A percentile compares a stretch with the other conserved stretches of the same genome.
Evolutionary conservation across 495 filamentous ascomycete species (phyloP).

Genomic region (Elaphomyces granulatus): DNA sequence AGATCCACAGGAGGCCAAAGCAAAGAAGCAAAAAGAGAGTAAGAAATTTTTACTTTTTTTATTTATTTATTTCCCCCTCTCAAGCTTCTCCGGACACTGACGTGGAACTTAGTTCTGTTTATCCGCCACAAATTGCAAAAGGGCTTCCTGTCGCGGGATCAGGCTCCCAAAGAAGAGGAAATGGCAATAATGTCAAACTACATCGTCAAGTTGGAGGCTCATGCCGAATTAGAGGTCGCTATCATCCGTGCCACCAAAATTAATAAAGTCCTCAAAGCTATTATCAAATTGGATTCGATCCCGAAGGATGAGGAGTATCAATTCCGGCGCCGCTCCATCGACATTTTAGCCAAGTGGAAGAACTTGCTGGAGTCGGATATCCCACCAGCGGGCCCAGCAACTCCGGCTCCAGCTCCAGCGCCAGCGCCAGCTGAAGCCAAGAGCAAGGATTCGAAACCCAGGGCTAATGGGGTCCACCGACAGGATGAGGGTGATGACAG

Average conservation of each 20-base stretch:
- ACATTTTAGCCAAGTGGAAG: slow-evolving; percentile 69
- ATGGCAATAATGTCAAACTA: slow-evolving; percentile 73
- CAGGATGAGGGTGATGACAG: slow-evolving; percentile 29
- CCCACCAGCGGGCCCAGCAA: slow-evolving; percentile 57
- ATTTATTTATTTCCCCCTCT: no score
- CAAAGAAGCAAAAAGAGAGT: slow-evolving; percentile 56
- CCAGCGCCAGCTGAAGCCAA: slow-evolving; percentile 22
- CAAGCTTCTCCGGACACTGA: no score
- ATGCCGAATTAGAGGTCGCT: slow-evolving; percentile 64
- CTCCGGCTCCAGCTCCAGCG: slow-evolving; percentile 48
- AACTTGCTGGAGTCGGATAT: slow-evolving; percentile 50
- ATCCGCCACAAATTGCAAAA: slow-evolving; percentile 83
- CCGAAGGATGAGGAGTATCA: slow-evolving; percentile 73
- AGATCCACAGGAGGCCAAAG: slow-evolving; percentile 45
- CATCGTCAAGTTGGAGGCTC: slow-evolving; percentile 63
- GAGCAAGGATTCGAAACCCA: slow-evolving; percentile 30
- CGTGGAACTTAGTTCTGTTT: slow-evolving; percentile 69
- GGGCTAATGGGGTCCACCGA: slow-evolving; percentile 39
- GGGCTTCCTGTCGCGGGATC: slow-evolving; percentile 70
- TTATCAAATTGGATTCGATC: slow-evolving; percentile 68
- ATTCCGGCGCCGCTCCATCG: slow-evolving; percentile 65
- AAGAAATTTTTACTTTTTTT: slow-evolving; percentile 19
- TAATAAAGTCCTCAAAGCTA: slow-evolving; percentile 85
- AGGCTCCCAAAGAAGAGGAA: slow-evolving; percentile 71
- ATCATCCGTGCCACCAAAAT: slow-evolving; percentile 83